Evolutionary conservation across 2,329 filamentous ascomycete species (phyloP).

Genomic region (Colletotrichum spinosum): DNA sequence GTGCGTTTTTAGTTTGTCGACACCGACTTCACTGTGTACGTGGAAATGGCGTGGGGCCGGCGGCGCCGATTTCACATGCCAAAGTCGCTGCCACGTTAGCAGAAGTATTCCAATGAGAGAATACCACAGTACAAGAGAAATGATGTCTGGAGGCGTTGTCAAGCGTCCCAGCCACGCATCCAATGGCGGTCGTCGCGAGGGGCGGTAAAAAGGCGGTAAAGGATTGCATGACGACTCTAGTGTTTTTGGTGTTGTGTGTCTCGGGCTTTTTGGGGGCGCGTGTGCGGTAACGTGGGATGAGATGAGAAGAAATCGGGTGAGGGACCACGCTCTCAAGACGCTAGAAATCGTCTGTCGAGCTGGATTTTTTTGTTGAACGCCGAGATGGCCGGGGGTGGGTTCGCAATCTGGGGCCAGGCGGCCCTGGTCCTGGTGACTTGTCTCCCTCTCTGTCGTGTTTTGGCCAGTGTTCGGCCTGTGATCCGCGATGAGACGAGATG

Average conservation of each 20-base stretch:
- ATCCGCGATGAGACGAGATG: conserved; percentile 21
- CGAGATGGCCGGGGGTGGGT: conserved; percentile 14
- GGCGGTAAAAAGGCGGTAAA: conserved; percentile 37
- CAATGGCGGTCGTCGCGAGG: conserved; percentile 19
- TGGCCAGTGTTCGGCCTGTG: conserved; percentile 11
- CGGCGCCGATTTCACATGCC: conserved; percentile 21
- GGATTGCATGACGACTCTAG: background rate
- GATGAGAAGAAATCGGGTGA: conserved; percentile 11
- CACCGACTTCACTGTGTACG: too few species aligned
- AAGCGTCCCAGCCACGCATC: conserved; percentile 3
- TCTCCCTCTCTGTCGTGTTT: background rate
- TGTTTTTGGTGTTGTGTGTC: conserved; percentile 1
- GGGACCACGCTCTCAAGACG: background rate
- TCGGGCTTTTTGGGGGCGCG: conserved; percentile 11
- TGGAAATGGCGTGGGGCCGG: too few species aligned
- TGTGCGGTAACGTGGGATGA: too few species aligned
- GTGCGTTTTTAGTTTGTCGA: too few species aligned
- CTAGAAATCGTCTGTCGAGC: too few species aligned
- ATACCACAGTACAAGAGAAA: too few species aligned
- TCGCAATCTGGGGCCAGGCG: conserved; percentile 1
- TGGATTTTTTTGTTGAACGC: conserved; percentile 29
- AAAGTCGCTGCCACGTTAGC: background rate
- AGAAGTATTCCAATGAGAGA: too few species aligned
- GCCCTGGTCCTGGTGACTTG: background rate
- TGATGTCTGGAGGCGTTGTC: conserved; percentile 19